A percentile compares a stretch with the other conserved stretches of the same genome.
These are phyloP conservation scores for Cavenderia fasciculata DNA, from an alignment of 78 protist genomes.

Conservation along the genomic window DNA sequence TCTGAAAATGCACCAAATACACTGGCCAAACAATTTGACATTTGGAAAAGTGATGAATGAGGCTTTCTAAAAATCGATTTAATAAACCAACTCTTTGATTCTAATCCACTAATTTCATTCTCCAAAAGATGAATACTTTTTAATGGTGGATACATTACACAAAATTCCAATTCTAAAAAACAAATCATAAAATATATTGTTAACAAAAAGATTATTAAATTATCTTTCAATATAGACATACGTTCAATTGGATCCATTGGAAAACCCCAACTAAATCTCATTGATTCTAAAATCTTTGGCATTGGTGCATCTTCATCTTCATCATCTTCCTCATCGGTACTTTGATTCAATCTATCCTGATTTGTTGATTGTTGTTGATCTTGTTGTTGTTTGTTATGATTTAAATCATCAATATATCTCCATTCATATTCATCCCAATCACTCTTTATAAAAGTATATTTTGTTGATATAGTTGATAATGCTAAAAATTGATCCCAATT, in stretches of 20 bases:
- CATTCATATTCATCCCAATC: conserved; percentile 41
- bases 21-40: conserved; percentile 13
- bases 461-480: conserved; percentile 50
- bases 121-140: conserved; percentile 48
- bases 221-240: not conserved
- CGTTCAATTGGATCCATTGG: conserved; percentile 75
- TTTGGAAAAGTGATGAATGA: conserved; percentile 29
- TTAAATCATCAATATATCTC: conserved; percentile 19
- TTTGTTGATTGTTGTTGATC: not conserved
- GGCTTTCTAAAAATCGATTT: conserved; percentile 44
- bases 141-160: conserved; percentile 72
- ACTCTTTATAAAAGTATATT: conserved; percentile 45
- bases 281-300: not conserved
- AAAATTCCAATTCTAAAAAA: conserved; percentile 29
- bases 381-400: not conserved
- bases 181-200: no score
- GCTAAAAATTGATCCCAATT: conserved; percentile 72
- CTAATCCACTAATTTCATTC: conserved; percentile 16
- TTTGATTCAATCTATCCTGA: not conserved
- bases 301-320: conserved; percentile 34
- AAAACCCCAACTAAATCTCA: conserved; percentile 63
- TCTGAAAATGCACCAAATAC: conserved; percentile 28
- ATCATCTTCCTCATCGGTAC: not conserved
- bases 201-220: not conserved
- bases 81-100: conserved; percentile 70